Base-by-base conservation (phyloP, 129 eudicot species). In the Smallanthus sonchifolius region DNA sequence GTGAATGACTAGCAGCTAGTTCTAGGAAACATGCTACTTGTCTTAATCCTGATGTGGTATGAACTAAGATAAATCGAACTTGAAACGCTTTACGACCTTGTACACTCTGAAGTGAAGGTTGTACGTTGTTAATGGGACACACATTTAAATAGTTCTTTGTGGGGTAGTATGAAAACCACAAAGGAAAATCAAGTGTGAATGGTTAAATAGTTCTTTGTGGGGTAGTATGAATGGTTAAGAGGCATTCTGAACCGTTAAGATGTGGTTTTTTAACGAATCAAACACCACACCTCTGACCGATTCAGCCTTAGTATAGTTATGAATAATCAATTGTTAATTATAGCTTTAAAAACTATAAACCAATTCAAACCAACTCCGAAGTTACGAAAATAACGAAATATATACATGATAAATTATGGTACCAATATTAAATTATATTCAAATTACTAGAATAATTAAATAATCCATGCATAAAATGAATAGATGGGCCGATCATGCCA, bases 401-500 rank as follows among this genome's bases (percentile, higher is more conserved):
- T 42, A 24, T 8, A 20, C 51, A 39, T 6, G 52, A 42, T 17
- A 11, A 64, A 49, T 10, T 4, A 38, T 10, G 20, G 44, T 6
- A 1, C 0, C 16, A 28, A 3, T 59, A 43, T 30, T 40, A 57
- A 1, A 19, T 55, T 24, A 19, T 24, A 47, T n/a, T 2, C 35
- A 66, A 30, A 16, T 45, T 30, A n/a, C 10, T 54, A 51, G 36
- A 72, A 56, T 20, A 59, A 40, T 79, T 52, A 72, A 11, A 72
- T 55, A 51, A 61, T 79, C 94, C 90, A 85, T 10, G 90, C 86
- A 0, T 90, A 85, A n/a, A 83, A 81, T 7, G 90, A 72, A 83
- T 69, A 83, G 43, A 85, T 81, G 55, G 94, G 88, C 39, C 90
- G 80, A 62, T 85, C 94, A 69, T 88, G 87, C 89, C 89, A 87